Conservation (phyloP, 352 stramenopile species). For the Blastocystis sp. region DNA sequence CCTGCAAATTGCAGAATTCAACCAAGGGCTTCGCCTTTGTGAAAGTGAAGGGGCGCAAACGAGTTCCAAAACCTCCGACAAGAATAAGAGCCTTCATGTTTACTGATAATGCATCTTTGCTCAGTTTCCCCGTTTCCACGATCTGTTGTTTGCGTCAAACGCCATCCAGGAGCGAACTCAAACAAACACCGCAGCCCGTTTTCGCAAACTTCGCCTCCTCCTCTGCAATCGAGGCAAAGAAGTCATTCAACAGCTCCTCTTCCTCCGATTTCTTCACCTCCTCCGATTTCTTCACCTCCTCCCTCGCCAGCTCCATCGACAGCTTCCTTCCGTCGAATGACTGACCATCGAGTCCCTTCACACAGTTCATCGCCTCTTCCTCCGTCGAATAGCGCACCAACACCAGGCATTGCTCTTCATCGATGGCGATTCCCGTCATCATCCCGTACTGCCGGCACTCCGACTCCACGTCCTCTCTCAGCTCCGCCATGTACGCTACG, state of each 20-base stretch:
- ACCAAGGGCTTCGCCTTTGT: constrained; percentile 84
- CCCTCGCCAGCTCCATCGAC: neutral
- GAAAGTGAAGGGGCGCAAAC: constrained; percentile 82
- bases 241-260: constrained; percentile 23
- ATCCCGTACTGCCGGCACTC: constrained; percentile 39
- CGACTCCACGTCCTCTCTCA: constrained; percentile 34
- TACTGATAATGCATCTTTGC: neutral
- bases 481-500: constrained; percentile 40
- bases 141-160: neutral
- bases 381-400: constrained; percentile 22
- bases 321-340: constrained; percentile 25
- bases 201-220: constrained; percentile 41
- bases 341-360: neutral
- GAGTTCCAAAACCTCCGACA: constrained; percentile 83
- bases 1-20: constrained; percentile 81
- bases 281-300: neutral
- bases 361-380: constrained; percentile 11
- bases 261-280: neutral
- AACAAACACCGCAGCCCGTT: neutral
- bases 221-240: constrained; percentile 29
- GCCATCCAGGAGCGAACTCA: neutral
- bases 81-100: constrained; percentile 85
- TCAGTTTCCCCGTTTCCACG: constrained; percentile 17
- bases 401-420: constrained; percentile 1
- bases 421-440: constrained; percentile 37